phyloP scores from a whole-genome alignment of 2,329 filamentous ascomycete genomes.

The Penicillium sp. region DNA sequence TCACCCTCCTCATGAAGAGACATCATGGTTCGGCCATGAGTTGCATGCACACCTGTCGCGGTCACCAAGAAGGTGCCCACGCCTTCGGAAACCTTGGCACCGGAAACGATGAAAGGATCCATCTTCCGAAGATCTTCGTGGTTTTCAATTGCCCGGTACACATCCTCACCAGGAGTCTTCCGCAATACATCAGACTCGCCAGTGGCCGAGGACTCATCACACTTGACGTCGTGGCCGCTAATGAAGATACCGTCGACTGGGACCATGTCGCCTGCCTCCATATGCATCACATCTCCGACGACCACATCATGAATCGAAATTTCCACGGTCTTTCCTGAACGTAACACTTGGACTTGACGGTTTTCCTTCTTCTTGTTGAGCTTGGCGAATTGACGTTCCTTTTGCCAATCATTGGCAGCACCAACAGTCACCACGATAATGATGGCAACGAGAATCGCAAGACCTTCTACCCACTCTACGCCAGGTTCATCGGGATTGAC shows the following conservation, averaged over 20 bases:
- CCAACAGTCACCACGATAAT: conserved; percentile 69
- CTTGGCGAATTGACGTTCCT: conserved; percentile 73
- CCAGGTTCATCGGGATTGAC: conserved; percentile 49
- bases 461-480: conserved; percentile 76
- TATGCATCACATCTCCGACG: conserved; percentile 66
- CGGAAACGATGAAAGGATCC: conserved; percentile 76
- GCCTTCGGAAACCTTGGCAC: conserved; percentile 69
- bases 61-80: conserved; percentile 71
- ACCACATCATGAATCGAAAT: conserved; percentile 66
- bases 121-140: conserved; percentile 57
- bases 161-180: conserved; percentile 60
- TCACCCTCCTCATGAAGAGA: conserved; percentile 69
- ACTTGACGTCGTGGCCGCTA: conserved; percentile 59
- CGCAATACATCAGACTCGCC: conserved; percentile 68
- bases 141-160: conserved; percentile 57
- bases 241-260: conserved; percentile 68
- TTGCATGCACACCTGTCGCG: conserved; percentile 66
- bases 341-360: conserved; percentile 64
- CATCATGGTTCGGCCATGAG: conserved; percentile 71
- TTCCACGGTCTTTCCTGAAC: conserved; percentile 65
- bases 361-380: conserved; percentile 75
- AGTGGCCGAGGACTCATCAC: conserved; percentile 69
- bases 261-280: conserved; percentile 68
- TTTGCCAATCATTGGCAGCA: conserved; percentile 76
- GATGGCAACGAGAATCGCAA: conserved; percentile 72